phyloP scores from a whole-genome alignment of 805 yeast genomes.

The Yamadazyma takamatsuzukensis region DNA sequence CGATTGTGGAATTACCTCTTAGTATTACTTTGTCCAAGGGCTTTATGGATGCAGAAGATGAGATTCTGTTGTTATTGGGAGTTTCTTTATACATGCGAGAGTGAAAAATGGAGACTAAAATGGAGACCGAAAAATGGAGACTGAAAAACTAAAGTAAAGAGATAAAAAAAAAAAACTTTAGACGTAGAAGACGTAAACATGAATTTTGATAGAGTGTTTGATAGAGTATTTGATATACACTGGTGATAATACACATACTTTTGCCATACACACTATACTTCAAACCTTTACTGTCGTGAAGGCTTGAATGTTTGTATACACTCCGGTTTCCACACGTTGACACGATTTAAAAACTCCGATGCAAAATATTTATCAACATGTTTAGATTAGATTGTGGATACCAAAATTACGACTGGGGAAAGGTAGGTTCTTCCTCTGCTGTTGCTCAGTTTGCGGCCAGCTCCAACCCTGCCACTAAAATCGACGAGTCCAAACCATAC shows the following conservation, averaged over 20 bases:
- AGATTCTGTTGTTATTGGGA: conserved; percentile 47
- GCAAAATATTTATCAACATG: conserved; percentile 7
- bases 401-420: conserved; percentile 88
- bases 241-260: too few species aligned
- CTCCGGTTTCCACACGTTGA: too few species aligned
- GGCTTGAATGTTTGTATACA: too few species aligned
- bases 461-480: conserved; percentile 56
- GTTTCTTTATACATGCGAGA: conserved; percentile 49
- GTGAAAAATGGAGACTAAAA: neutral
- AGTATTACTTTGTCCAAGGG: conserved; percentile 44
- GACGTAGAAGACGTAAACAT: too few species aligned
- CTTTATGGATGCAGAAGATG: conserved; percentile 38
- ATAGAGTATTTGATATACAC: too few species aligned
- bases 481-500: conserved; percentile 79
- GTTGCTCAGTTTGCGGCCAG: conserved; percentile 84
- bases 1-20: conserved; percentile 45
- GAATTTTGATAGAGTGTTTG: too few species aligned
- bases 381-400: conserved; percentile 51
- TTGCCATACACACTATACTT: too few species aligned
- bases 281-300: too few species aligned
- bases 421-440: conserved; percentile 76
- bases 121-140: neutral
- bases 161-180: too few species aligned
- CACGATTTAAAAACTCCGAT: too few species aligned
- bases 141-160: neutral